These are phyloP conservation scores for Heterobasidion parviporum DNA, from an alignment of 1,284 basidiomycete genomes.

Conservation along the genomic window DNA sequence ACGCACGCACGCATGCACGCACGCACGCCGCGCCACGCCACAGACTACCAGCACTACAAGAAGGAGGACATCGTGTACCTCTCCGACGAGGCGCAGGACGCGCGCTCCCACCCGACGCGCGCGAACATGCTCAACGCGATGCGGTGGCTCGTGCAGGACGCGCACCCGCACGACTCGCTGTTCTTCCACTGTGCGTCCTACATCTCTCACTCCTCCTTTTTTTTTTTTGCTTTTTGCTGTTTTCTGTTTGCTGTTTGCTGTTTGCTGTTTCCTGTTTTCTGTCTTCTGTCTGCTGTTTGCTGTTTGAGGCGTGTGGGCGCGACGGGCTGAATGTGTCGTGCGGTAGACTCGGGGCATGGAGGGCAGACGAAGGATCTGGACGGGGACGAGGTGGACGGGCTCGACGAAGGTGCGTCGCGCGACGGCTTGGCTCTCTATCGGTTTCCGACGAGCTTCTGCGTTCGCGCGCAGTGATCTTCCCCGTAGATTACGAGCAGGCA, in stretches of 20 bases:
- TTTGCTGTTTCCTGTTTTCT: too few species aligned
- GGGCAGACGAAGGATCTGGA: constrained; percentile 67
- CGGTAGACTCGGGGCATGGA: constrained; percentile 73
- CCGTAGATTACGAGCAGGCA: constrained; percentile 62
- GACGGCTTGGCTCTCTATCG: too few species aligned
- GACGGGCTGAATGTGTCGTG: too few species aligned
- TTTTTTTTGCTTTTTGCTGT: neutral
- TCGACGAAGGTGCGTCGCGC: constrained; percentile 50
- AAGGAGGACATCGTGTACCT: constrained; percentile 71
- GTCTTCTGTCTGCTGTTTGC: too few species aligned
- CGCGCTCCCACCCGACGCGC: constrained; percentile 61
- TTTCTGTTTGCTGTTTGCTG: too few species aligned
- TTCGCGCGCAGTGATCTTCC: constrained; percentile 38
- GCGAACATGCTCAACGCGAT: constrained; percentile 79
- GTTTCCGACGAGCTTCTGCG: neutral
- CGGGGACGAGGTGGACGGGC: constrained; percentile 63
- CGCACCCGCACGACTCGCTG: constrained; percentile 70
- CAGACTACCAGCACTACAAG: constrained; percentile 58
- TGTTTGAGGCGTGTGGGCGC: too few species aligned
- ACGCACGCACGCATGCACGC: too few species aligned
- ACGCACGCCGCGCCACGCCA: neutral
- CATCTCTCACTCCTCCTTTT: constrained; percentile 56
- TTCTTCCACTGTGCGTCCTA: constrained; percentile 76
- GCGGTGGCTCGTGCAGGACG: constrained; percentile 79
- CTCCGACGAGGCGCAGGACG: constrained; percentile 61